Conservation (phyloP, 2,329 filamentous ascomycete species). For the Saccharata proteae region DNA sequence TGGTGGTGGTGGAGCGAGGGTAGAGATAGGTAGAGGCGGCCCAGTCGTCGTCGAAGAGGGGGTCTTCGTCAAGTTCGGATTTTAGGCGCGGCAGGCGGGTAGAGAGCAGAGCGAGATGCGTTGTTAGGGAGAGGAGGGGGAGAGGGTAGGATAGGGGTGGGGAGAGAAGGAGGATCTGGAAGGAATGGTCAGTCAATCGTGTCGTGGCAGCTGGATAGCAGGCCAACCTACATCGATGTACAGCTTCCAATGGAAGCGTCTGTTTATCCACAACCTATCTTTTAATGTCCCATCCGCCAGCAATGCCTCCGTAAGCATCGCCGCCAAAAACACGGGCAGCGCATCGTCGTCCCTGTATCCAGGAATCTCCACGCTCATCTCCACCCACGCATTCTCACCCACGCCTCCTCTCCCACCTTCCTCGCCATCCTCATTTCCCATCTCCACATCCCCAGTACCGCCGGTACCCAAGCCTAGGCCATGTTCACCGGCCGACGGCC, state of each 20-base stretch:
- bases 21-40: constrained; percentile 70
- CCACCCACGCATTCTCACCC: constrained; percentile 63
- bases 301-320: constrained; percentile 82
- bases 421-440: constrained; percentile 25
- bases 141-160: constrained; percentile 85
- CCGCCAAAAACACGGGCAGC: constrained; percentile 71
- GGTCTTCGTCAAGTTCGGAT: constrained; percentile 88
- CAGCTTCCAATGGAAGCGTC: constrained; percentile 88
- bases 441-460: constrained; percentile 27
- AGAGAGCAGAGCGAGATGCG: constrained; percentile 81
- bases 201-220: neutral
- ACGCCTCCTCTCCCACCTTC: constrained; percentile 20
- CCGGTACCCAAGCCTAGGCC: constrained; percentile 17
- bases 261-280: constrained; percentile 73
- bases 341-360: constrained; percentile 86
- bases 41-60: constrained; percentile 98
- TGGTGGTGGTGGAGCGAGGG: constrained; percentile 32
- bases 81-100: constrained; percentile 74
- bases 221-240: constrained; percentile 83
- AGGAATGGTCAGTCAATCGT: neutral
- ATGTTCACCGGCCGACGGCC: constrained; percentile 14
- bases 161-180: constrained; percentile 81
- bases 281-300: constrained; percentile 56
- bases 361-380: constrained; percentile 83
- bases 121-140: constrained; percentile 82